Percentiles rank a stretch among this genome's conserved stretches.
phyloP scores from a whole-genome alignment of 139 green algal genomes.

The Chlamydomonas sphaeroides region DNA sequence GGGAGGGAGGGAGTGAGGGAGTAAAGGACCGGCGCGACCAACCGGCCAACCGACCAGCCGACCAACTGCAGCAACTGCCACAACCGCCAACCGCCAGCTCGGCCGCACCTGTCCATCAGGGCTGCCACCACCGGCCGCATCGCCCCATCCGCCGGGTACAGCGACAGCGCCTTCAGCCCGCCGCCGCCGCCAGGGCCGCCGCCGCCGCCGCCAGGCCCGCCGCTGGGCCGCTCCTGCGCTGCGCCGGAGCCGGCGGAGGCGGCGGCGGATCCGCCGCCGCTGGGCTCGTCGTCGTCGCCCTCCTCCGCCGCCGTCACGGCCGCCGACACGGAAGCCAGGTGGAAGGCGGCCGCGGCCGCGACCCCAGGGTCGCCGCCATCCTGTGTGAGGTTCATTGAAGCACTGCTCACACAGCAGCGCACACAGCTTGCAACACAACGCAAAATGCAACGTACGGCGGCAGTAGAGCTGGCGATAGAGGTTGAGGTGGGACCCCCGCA shows the following conservation, averaged over 20 bases:
- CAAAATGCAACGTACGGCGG: too few species aligned
- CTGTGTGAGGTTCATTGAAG: too few species aligned
- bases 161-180: background rate
- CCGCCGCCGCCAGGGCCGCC: background rate
- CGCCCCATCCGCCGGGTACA: conserved; percentile 17
- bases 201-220: background rate
- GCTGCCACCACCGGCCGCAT: conserved; percentile 7
- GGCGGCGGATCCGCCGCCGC: background rate
- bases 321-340: conserved; percentile 13
- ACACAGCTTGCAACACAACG: too few species aligned
- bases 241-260: background rate
- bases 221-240: too few species aligned
- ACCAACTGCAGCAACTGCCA: background rate
- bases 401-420: too few species aligned
- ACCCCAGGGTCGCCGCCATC: conserved; percentile 29
- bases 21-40: too few species aligned
- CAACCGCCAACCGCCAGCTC: background rate
- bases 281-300: background rate
- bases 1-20: background rate
- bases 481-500: too few species aligned
- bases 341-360: conserved; percentile 13
- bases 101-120: conserved; percentile 6
- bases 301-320: conserved; percentile 28
- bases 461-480: too few species aligned
- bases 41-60: too few species aligned